Evolutionary conservation across 2,329 filamentous ascomycete genomes (phyloP), one percentile per base, ranked within the genome.

Genomic region (Zasmidium angulare): DNA sequence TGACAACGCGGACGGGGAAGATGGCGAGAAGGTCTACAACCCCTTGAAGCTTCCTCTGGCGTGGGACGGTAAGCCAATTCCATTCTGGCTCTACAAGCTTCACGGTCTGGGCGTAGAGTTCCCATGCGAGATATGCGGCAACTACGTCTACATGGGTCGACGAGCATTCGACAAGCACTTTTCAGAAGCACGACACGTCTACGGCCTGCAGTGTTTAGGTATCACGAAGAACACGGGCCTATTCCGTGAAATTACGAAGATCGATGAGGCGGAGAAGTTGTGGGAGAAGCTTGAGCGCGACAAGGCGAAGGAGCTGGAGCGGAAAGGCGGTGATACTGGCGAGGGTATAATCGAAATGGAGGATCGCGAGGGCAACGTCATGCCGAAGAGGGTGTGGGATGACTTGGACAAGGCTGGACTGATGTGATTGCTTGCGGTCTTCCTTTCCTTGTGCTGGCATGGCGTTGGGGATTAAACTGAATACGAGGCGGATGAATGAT

Each of bases 11-110:
- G 89, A 91, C 0, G 89, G 87, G 43, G 74, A 75, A 47, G 72
- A 70, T 53, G 90, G 93, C 47, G 92, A 96, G 65, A 93, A 88
- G 72, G 90, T 98, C 60, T 97, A 98, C 81, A 99, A 99, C 74
- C 95, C 95, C 0, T 83, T 99, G 66, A 99, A 99, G 73, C 82
- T 99, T 1, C 95, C 95, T 0, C 83, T 99, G 7, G 93, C 91
- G 1, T 99, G 96, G 96, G 95, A 99, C 67, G 95, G 96, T 68
- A 99, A 99, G 73, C 95, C 96, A 0, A 99, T 99, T 69, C 95
- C 96, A 0, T 99, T 95, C 80, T 99, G 95, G 95, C 84, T 99
- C 17, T 99, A 98, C 82, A 95, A 97, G 68, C 83, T 99, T 17
- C 95, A 99, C 72, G 95, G 95, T 1, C 80, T 99, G 23, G 95